Percentiles rank a stretch among this genome's conserved stretches.
Conservation (phyloP, 164 flowering plant species). For the Vitis vinifera region DNA sequence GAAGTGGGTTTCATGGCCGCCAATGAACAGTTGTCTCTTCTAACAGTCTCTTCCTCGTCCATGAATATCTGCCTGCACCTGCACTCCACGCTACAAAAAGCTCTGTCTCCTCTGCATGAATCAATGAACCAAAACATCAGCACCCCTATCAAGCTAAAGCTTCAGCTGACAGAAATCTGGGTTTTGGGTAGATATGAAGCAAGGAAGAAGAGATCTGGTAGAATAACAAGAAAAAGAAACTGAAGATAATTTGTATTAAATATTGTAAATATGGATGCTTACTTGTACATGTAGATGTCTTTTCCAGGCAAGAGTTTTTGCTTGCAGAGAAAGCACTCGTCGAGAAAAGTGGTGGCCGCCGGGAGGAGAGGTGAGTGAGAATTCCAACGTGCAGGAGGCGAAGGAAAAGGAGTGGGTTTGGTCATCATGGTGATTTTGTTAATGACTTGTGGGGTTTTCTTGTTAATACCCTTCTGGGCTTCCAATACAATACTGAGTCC, state of each 20-base stretch:
- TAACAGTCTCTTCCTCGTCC: slow-evolving; percentile 58
- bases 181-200: too few relatives aligned
- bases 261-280: slow-evolving; percentile 15
- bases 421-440: slow-evolving; percentile 35
- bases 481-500: slow-evolving; percentile 69
- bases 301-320: slow-evolving; percentile 56
- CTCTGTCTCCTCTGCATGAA: slow-evolving; percentile 62
- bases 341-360: slow-evolving; percentile 38
- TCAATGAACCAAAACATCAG: not conserved
- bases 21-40: slow-evolving; percentile 36
- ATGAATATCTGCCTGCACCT: slow-evolving; percentile 68
- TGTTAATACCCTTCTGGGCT: slow-evolving; percentile 27
- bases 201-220: too few relatives aligned
- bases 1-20: slow-evolving; percentile 32
- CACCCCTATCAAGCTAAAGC: too few relatives aligned
- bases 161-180: too few relatives aligned
- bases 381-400: slow-evolving; percentile 4
- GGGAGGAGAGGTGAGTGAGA: slow-evolving; percentile 13
- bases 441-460: slow-evolving; percentile 43
- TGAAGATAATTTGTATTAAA: too few relatives aligned
- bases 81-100: slow-evolving; percentile 78
- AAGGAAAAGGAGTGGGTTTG: slow-evolving; percentile 16
- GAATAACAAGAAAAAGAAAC: not conserved
- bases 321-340: slow-evolving; percentile 60
- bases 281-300: slow-evolving; percentile 88